Evolutionary conservation across 345 rosid genomes (phyloP), one percentile per base, ranked within the genome.

Genomic region (Raphanus sativus): DNA sequence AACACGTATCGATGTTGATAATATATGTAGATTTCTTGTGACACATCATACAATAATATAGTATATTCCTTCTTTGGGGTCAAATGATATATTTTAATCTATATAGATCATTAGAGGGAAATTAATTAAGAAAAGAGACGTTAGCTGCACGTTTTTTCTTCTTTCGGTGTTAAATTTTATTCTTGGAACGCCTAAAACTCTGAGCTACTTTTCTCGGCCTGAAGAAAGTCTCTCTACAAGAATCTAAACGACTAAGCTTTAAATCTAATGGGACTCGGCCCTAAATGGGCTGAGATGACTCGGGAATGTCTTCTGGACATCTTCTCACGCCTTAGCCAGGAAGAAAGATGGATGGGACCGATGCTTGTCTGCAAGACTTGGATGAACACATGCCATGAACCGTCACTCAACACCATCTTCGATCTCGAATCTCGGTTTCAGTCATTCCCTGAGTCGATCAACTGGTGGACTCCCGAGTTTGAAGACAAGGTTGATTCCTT

Each of bases 271-370:
- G 67, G 30, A 77, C 60, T 59, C 67, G 32, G 55, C 45, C 12
- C 81, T 68, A 82, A 86, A 62, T 93, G 96, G 98, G 81, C 87
- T 64, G 93, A 91, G 65, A 30, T 93, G 62, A 91, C 93, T 71
- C 78, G 76, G 33, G 97, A 87, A 80, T 89, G 90, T 81, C 83
- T 90, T 70, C 34, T 84, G 69, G 86, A 83, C 87, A 81, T 90
- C 89, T 75, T 90, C 83, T 84, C 91, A 1, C 86, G 92, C 12
- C 89, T 93, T 77, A 78, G 85, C 63, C 17, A 81, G 8, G 86
- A 84, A 40, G 79, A 89, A 25, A 86, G 92, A 75, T 88, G 90
- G 92, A 86, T 34, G 0, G 90, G 98, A 24, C 83, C 97, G n/a
- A 79, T 91, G 87, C 67, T 91, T 29, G 91, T 78, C 26, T 88